phyloP scores from a whole-genome alignment of 352 stramenopile genomes.

The Globisporangium lucens region DNA sequence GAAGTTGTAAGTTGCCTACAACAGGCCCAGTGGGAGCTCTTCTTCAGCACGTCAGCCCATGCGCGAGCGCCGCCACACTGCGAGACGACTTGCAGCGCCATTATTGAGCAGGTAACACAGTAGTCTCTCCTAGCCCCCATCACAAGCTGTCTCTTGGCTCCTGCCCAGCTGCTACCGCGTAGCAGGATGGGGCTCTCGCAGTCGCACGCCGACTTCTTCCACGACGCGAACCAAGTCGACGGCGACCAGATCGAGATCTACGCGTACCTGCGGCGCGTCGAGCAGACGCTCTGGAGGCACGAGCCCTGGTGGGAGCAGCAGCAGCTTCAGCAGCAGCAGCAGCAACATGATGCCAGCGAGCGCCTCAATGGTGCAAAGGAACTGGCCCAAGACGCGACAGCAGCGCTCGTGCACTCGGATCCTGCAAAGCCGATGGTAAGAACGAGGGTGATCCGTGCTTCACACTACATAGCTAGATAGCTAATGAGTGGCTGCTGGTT shows the following conservation, averaged over 20 bases:
- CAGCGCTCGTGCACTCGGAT: neutral
- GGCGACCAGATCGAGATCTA: slow-evolving; percentile 42
- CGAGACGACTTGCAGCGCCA: neutral
- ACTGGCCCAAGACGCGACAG: too few relatives aligned
- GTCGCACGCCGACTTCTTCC: slow-evolving; percentile 52
- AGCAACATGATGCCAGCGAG: neutral
- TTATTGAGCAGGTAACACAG: neutral
- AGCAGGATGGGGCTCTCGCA: slow-evolving; percentile 40
- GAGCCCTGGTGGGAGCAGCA: slow-evolving; percentile 34
- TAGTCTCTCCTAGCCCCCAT: neutral
- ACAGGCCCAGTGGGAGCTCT: too few relatives aligned
- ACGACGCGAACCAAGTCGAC: slow-evolving; percentile 23
- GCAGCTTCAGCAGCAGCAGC: slow-evolving; percentile 9
- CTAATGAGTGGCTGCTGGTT: slow-evolving; percentile 1
- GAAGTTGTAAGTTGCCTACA: too few relatives aligned
- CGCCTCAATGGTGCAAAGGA: neutral
- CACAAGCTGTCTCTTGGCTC: too few relatives aligned
- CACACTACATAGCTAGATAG: neutral
- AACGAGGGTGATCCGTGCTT: neutral
- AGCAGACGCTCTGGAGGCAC: slow-evolving; percentile 39
- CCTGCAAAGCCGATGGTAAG: slow-evolving; percentile 25
- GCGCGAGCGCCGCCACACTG: too few relatives aligned
- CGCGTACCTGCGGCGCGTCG: slow-evolving; percentile 37
- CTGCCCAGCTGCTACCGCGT: neutral
- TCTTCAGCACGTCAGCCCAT: too few relatives aligned